Conservation (phyloP, 192 early-diverging fungal genomes). For the Irineochytrium annulatum region DNA sequence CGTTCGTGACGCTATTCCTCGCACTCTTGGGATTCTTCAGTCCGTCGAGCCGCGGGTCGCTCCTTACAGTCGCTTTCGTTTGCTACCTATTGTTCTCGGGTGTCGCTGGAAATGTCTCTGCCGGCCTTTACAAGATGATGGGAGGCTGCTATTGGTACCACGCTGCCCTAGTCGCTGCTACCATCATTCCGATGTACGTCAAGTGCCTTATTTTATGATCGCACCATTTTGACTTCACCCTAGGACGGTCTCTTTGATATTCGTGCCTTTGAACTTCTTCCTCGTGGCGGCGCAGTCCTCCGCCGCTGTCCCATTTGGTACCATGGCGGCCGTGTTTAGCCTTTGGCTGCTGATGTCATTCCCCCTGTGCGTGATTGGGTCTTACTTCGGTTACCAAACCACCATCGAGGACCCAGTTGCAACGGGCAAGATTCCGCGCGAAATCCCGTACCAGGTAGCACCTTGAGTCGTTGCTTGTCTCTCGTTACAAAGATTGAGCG, state of each 20-base stretch:
- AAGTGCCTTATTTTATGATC: conserved; percentile 36
- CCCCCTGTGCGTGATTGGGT: conserved; percentile 77
- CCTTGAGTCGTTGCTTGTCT: too few species aligned
- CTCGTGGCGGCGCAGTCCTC: conserved; percentile 83
- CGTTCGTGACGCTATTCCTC: conserved; percentile 61
- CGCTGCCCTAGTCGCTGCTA: conserved; percentile 74
- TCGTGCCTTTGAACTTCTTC: conserved; percentile 78
- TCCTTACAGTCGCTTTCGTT: conserved; percentile 86
- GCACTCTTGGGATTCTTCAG: conserved; percentile 94
- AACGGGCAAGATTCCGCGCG: conserved; percentile 86
- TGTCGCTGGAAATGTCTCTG: conserved; percentile 82
- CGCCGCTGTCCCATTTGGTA: conserved; percentile 84
- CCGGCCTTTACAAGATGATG: conserved; percentile 89
- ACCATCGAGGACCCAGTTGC: conserved; percentile 78
- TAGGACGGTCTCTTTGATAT: conserved; percentile 51
- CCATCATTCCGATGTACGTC: conserved; percentile 78
- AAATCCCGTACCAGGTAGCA: conserved; percentile 70
- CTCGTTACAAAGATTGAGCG: too few species aligned
- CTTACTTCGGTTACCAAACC: conserved; percentile 78
- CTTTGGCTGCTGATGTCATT: conserved; percentile 80
- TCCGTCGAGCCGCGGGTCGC: conserved; percentile 74
- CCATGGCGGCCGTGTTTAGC: conserved; percentile 67
- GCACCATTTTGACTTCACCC: background rate
- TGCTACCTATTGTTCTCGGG: conserved; percentile 86
- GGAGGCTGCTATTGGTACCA: conserved; percentile 79